phyloP scores from a whole-genome alignment of 2,329 filamentous ascomycete genomes.

The Cryphonectria nitschkei region DNA sequence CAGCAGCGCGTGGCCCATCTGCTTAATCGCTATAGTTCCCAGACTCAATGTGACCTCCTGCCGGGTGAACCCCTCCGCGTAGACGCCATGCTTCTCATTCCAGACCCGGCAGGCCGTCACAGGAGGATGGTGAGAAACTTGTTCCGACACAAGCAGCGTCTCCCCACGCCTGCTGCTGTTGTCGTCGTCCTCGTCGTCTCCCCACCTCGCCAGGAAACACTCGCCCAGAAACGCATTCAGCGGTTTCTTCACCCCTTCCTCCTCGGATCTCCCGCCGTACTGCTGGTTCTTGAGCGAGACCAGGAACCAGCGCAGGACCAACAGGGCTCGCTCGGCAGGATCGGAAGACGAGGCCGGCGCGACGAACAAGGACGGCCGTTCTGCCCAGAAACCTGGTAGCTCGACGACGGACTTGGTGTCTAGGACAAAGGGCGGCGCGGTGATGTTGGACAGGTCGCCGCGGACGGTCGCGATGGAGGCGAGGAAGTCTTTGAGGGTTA shows the following conservation, averaged over 20 bases:
- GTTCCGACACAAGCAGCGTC: constrained; percentile 34
- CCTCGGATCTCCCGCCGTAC: constrained; percentile 35
- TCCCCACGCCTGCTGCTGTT: constrained; percentile 15
- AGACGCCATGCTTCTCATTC: constrained; percentile 34
- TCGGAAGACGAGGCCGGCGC: constrained; percentile 46
- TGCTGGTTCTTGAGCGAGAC: constrained; percentile 50
- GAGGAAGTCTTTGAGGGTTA: constrained; percentile 38
- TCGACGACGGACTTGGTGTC: constrained; percentile 58
- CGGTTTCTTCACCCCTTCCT: constrained; percentile 51
- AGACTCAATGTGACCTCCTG: constrained; percentile 35
- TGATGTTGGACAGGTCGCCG: constrained; percentile 59
- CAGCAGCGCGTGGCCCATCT: constrained; percentile 35
- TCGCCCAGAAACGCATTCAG: constrained; percentile 55
- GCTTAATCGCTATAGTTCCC: constrained; percentile 31
- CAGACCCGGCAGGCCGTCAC: constrained; percentile 36
- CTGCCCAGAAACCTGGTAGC: constrained; percentile 61
- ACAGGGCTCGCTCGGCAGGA: constrained; percentile 45
- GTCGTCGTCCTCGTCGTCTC: constrained; percentile 34
- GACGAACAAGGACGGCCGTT: constrained; percentile 54
- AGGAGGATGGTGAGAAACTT: constrained; percentile 38
- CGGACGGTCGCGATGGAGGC: constrained; percentile 58
- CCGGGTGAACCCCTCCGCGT: constrained; percentile 34
- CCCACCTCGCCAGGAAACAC: constrained; percentile 45
- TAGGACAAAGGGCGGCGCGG: constrained; percentile 59
- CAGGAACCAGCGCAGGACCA: constrained; percentile 54